Evolutionary conservation across 768 basidiomycete genomes (phyloP).

Genomic region (Amylocystis lapponica): DNA sequence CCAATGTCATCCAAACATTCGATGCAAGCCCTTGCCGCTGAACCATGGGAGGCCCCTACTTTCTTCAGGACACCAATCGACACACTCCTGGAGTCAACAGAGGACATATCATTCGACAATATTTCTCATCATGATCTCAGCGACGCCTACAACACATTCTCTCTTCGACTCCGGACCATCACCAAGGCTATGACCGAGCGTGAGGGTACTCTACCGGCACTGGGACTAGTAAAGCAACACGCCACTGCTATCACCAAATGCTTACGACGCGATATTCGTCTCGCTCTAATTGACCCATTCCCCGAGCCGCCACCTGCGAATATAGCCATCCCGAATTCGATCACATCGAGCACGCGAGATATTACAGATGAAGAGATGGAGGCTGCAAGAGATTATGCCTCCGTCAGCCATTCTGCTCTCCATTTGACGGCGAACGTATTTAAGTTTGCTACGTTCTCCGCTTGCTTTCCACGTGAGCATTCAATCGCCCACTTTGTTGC

Average conservation of each 20-base stretch:
- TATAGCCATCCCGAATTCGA: constrained; percentile 19
- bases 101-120: constrained; percentile 27
- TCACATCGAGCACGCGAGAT: constrained; percentile 4
- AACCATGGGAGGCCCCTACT: neutral
- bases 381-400: constrained; percentile 34
- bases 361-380: constrained; percentile 33
- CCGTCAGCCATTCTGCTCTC: constrained; percentile 50
- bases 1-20: neutral
- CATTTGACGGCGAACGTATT: constrained; percentile 47
- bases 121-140: constrained; percentile 49
- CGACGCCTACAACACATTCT: constrained; percentile 56
- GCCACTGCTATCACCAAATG: constrained; percentile 33
- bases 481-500: neutral
- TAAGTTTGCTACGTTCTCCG: constrained; percentile 38
- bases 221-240: constrained; percentile 27
- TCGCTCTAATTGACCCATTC: constrained; percentile 20
- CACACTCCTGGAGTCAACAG: constrained; percentile 41
- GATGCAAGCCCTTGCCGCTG: neutral
- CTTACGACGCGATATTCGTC: constrained; percentile 47
- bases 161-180: constrained; percentile 33
- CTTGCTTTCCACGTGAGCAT: constrained; percentile 44
- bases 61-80: constrained; percentile 38
- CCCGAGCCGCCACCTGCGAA: constrained; percentile 7
- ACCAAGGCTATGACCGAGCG: neutral
- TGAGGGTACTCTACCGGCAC: constrained; percentile 10